phyloP scores from a whole-genome alignment of 1,139 yeast species.

The Yamadazyma dendronema region DNA sequence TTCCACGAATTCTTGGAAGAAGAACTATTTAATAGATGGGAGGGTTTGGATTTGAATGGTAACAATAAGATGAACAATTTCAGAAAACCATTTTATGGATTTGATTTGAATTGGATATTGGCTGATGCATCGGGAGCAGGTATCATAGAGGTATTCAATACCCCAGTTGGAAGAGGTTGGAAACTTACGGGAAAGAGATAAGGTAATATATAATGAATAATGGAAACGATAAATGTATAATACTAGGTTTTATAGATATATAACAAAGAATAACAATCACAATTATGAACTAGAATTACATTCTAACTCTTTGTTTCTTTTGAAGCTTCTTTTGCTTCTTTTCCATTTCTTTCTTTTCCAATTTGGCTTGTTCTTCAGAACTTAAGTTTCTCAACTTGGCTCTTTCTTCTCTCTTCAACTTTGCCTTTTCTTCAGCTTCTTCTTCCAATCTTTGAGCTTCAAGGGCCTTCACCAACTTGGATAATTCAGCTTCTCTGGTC shows the following conservation, averaged over 20 bases:
- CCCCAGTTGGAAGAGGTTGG: constrained; percentile 75
- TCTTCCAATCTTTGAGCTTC: constrained; percentile 69
- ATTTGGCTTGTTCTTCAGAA: constrained; percentile 72
- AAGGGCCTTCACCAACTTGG: constrained; percentile 55
- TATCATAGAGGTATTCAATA: constrained; percentile 58
- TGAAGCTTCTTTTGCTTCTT: constrained; percentile 42
- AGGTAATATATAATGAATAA: neutral
- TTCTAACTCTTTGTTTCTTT: constrained; percentile 41
- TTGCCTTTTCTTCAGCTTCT: constrained; percentile 64
- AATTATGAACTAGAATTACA: constrained; percentile 19
- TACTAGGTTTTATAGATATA: constrained; percentile 4
- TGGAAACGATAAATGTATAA: too few species aligned
- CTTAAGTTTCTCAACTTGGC: constrained; percentile 56
- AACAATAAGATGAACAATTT: constrained; percentile 40
- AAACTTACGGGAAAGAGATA: constrained; percentile 51
- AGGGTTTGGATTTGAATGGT: constrained; percentile 31
- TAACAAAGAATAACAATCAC: neutral
- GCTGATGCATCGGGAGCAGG: constrained; percentile 73
- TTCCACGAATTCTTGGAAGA: constrained; percentile 56
- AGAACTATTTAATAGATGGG: constrained; percentile 49
- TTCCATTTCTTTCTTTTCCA: constrained; percentile 61
- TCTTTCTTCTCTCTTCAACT: constrained; percentile 62
- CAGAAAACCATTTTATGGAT: constrained; percentile 59
- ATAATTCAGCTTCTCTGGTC: constrained; percentile 68
- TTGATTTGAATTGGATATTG: constrained; percentile 59